Evolutionary conservation across 441 rosid species (phyloP), one percentile per base, ranked within the genome.

Genomic region (Codiaeum variegatum): DNA sequence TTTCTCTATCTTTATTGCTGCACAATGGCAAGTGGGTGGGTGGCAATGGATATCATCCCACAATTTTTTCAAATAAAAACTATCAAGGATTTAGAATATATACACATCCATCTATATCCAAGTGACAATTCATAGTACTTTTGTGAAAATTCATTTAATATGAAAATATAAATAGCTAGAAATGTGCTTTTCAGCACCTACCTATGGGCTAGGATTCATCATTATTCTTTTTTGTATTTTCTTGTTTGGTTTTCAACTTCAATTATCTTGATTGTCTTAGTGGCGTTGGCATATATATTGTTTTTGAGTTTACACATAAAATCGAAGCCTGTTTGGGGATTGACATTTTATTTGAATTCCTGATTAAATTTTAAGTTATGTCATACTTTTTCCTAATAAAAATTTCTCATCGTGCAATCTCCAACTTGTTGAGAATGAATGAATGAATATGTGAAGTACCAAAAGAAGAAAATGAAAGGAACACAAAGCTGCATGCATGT

Each of bases 21-120:
- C 63, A 31, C 18, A 9, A 65, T 60, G 63, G 59, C 56, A 64
- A 55, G 61, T 66, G 72, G 66, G 67, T 56, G 59, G 68, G 76
- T 54, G 76, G 76, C 44, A 11, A 40, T 40, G 13, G 44, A 38
- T 9, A 38, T 38, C 42, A 38, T 38, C 42, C 42, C 2, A 38
- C 1, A 38, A 6, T 38, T 38, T 7, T 38, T 38, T 38, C n/a
- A 24, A 66, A 65, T 42, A 46, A 51, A 47, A 66, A n/a, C 46
- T 8, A 36, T 38, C 64, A 59, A 51, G 3, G 8, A 32, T 66
- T 46, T 26, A 29, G 38, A 55, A 38, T 9, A 38, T 38, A 9
- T 52, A 9, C 1, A 3, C 3, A 19, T 56, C 10, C 69, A 63
- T 59, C 72, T 47, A 44, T 46, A 58, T 38, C 18, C 29, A 40